Base-by-base conservation (phyloP, 495 filamentous ascomycete genomes). In the Cercophora sp. region DNA sequence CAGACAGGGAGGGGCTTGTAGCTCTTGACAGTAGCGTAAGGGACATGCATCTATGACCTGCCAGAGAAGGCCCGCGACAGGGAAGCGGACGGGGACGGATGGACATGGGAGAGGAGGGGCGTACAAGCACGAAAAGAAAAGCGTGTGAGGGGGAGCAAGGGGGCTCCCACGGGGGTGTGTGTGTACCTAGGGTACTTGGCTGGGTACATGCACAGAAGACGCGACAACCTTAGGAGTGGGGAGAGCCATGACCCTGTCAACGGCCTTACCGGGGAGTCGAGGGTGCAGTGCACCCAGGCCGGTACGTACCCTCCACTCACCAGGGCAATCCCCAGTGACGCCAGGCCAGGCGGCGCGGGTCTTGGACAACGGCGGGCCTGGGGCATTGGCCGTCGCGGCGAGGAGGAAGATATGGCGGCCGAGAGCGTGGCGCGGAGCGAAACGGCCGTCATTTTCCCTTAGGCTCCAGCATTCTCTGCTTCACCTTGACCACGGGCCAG, bases 401-500 rank as follows among this genome's bases (percentile, higher is more conserved):
- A 35, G 32, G 8, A 39, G 41, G 27, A 48, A 36, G 48, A 43
- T 19, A 32, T 47, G 48, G 47, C 45, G 40, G 58, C 39, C 49
- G 47, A 37, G 19, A 50, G 48, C 48, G 58, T 53, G 55, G 58
- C 55, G 55, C 55, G 55, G 55, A 35, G 40, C 48, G 35, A 58
- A 55, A 56, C 53, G 49, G 49, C 49, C 41, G 39, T 51, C 27
- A 46, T 34, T 35, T 49, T n/a, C n/a, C 31, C 52, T 45, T 56
- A 65, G 62, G 62, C 62, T 60, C 45, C 62, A 65, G 54, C 60
- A 60, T 63, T 64, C 60, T 45, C 56, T 42, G 26, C 13, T 18
- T 45, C 56, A 48, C 42, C 24, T 41, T 41, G 27, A 36, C 26
- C 22, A 26, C 35, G 23, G 29, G 48, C 26, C 34, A 43, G 55